phyloP scores from a whole-genome alignment of 176 grass and related monocot species.

The Phyllostachys edulis region DNA sequence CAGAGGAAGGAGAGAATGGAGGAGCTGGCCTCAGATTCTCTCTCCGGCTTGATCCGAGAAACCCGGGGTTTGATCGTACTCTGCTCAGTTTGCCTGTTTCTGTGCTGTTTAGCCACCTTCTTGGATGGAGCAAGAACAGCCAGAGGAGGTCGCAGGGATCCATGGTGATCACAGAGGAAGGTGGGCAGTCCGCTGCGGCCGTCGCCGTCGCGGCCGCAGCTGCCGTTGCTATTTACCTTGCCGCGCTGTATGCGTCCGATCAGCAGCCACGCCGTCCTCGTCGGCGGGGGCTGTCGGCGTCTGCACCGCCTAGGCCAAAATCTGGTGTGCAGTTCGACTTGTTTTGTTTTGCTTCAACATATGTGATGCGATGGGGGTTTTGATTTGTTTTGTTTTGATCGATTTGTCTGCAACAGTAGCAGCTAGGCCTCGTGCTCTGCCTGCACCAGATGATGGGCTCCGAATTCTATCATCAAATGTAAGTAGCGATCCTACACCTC shows the following conservation, averaged over 20 bases:
- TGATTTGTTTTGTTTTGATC: neutral
- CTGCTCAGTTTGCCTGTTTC: constrained; percentile 34
- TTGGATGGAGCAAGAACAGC: constrained; percentile 15
- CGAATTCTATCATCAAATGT: constrained; percentile 40
- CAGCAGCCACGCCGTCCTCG: neutral
- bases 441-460: constrained; percentile 26
- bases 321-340: constrained; percentile 17
- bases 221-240: constrained; percentile 3
- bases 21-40: constrained; percentile 30
- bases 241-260: neutral
- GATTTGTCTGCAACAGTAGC: neutral
- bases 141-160: neutral
- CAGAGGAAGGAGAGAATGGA: neutral
- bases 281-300: neutral
- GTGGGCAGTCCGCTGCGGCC: neutral
- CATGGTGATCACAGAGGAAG: neutral
- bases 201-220: neutral
- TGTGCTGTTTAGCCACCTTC: constrained; percentile 30
- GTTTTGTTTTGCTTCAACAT: neutral
- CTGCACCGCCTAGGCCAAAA: neutral
- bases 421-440: constrained; percentile 14
- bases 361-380: neutral
- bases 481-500: neutral
- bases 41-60: constrained; percentile 33
- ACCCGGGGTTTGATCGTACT: neutral